Conservation (phyloP, 116 monocot species). For the Zostera marina region DNA sequence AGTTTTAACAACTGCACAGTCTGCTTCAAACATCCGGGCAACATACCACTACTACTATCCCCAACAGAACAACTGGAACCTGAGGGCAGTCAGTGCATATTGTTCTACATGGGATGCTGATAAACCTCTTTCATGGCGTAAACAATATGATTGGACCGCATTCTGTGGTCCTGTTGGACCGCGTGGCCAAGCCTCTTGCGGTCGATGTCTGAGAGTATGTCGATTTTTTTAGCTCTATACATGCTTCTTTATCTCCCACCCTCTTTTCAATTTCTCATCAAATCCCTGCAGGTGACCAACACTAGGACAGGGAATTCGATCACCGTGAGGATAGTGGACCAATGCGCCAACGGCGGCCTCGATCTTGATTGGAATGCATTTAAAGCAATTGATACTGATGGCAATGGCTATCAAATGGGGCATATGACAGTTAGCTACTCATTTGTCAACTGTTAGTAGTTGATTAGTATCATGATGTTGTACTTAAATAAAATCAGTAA, state of each 20-base stretch:
- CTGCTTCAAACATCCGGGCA: conserved; percentile 29
- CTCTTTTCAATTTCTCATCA: not conserved
- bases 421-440: conserved; percentile 34
- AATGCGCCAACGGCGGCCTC: conserved; percentile 50
- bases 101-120: conserved; percentile 64
- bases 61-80: conserved; percentile 40
- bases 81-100: conserved; percentile 24
- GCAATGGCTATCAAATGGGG: conserved; percentile 17
- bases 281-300: conserved; percentile 28
- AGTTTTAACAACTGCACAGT: conserved; percentile 14
- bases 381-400: conserved; percentile 33
- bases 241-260: not conserved
- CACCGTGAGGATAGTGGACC: conserved; percentile 53
- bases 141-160: conserved; percentile 59
- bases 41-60: conserved; percentile 50
- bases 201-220: conserved; percentile 41
- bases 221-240: not conserved
- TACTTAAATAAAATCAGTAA: no score
- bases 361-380: conserved; percentile 45
- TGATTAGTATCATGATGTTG: no score
- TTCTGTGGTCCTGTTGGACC: conserved; percentile 73
- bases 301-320: conserved; percentile 21
- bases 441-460: conserved; percentile 24
- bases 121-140: conserved; percentile 43
- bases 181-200: conserved; percentile 39